phyloP scores from a whole-genome alignment of 345 rosid species.

The Microthlaspi erraticum region DNA sequence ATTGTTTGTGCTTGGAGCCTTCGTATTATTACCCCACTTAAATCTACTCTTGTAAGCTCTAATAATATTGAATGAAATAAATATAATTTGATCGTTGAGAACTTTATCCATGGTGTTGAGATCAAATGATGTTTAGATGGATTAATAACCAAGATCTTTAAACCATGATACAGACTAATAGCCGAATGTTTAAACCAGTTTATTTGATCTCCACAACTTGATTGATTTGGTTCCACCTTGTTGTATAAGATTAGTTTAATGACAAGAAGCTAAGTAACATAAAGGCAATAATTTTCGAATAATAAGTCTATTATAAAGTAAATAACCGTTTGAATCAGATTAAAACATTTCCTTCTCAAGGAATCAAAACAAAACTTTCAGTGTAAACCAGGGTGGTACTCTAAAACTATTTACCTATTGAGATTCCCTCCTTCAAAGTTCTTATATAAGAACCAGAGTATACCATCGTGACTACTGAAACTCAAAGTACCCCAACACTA shows the following conservation, averaged over 20 bases:
- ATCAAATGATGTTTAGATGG: background rate
- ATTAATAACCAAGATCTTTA: background rate
- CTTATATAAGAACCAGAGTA: conserved; percentile 22
- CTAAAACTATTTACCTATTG: conserved; percentile 45
- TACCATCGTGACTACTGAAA: conserved; percentile 25
- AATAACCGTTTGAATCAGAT: conserved; percentile 27
- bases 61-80: conserved; percentile 27
- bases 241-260: background rate
- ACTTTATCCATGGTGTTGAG: background rate
- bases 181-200: background rate
- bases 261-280: conserved; percentile 2
- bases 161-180: background rate
- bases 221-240: conserved; percentile 15
- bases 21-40: background rate
- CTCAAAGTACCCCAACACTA: conserved; percentile 20
- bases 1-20: conserved; percentile 14
- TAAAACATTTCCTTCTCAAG: conserved; percentile 40
- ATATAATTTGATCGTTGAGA: background rate
- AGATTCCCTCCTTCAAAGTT: conserved; percentile 36
- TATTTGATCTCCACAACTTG: background rate
- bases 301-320: conserved; percentile 23
- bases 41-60: conserved; percentile 7
- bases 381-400: conserved; percentile 29
- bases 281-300: conserved; percentile 11
- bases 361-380: conserved; percentile 44